Evolutionary conservation across 192 early-diverging fungal genomes (phyloP), one percentile per base, ranked within the genome.

Genomic region (Mortierella alpina): DNA sequence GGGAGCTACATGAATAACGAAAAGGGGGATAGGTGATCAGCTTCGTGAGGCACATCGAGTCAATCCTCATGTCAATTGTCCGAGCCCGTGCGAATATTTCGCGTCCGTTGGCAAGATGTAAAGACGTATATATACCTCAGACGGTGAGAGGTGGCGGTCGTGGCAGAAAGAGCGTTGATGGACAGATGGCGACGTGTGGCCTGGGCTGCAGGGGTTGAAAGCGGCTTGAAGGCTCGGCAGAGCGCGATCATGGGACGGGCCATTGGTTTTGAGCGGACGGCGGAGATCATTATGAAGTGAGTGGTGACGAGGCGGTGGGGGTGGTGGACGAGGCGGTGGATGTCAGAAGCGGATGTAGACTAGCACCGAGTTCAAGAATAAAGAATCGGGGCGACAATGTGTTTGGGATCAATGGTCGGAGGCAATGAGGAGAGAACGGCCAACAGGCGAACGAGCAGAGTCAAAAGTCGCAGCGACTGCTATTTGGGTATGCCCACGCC

Each of bases 221-320:
- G 65, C 44, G 63, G 57, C 31, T 70, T 62, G 18, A 66, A 68
- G 69, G 31, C 31, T 31, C 50, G 49, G 58, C 63, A 31, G 51
- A 79, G 69, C 1, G 76, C 68, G 18, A 59, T 64, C 57, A 80
- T 48, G 42, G 77, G 77, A 58, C 70, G 70, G 45, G 65, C 65
- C 52, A 72, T 22, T 20, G 70, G 70, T 80, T 80, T 80, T 80
- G 77, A 80, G 69, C 76, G 76, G 39, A 80, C 70, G 60, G 77
- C 63, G 45, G 77, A 80, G 65, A 80, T 72, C 77, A 80, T 80
- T 71, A 59, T 79, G 74, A 45, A 68, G 15, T 12, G 1, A 31
- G 31, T 31, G 31, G 31, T 1, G 31, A 31, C 31, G 46, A 20
- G 48, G 3, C 41, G 10, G 46, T 41, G 17, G n/a, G 31, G 59